phyloP scores from a whole-genome alignment of 331 rosid genomes.

The Malus hybrid region DNA sequence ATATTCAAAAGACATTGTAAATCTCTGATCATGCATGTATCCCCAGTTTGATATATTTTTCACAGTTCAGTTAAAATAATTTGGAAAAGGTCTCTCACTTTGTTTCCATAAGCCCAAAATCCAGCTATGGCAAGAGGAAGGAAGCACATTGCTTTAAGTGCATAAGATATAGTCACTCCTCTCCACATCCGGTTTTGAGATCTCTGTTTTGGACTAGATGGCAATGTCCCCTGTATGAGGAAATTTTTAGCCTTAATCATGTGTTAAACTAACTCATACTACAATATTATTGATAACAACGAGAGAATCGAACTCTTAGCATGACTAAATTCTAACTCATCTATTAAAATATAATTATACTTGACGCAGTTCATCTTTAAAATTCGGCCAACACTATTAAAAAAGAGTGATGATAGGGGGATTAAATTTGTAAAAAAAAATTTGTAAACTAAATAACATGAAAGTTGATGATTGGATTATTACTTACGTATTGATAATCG shows the following conservation, averaged over 20 bases:
- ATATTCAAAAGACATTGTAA: not conserved
- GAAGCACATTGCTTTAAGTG: conserved; percentile 34
- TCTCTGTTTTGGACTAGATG: conserved; percentile 33
- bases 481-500: no score
- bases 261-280: not conserved
- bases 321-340: no score
- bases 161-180: conserved; percentile 45
- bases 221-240: conserved; percentile 56
- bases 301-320: not conserved
- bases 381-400: no score
- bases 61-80: not conserved
- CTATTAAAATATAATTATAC: no score
- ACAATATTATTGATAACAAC: not conserved
- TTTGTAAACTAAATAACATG: no score
- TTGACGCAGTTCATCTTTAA: no score
- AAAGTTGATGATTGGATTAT: no score
- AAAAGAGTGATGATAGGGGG: no score
- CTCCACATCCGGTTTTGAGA: conserved; percentile 37
- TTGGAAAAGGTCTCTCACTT: conserved; percentile 13
- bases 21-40: not conserved
- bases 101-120: conserved; percentile 63
- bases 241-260: not conserved
- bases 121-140: conserved; percentile 54
- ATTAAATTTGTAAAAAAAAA: no score
- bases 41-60: not conserved